A percentile compares a stretch with the other conserved stretches of the same genome.
Evolutionary conservation across 805 yeast species (phyloP).

Genomic region (Starmerella floricola): DNA sequence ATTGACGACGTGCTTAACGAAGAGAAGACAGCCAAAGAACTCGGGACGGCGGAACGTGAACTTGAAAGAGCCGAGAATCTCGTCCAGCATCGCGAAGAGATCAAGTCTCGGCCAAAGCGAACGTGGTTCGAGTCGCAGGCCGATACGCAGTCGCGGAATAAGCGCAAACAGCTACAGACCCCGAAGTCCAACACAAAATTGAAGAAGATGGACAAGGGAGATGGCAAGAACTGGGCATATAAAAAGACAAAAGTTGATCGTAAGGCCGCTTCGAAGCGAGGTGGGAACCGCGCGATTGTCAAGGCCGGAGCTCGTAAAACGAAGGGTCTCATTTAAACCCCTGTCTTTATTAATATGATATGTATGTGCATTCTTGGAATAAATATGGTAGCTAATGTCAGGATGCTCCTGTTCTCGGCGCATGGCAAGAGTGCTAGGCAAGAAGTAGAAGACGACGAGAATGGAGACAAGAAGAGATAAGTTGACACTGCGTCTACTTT

Average conservation of each 20-base stretch:
- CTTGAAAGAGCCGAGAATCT: constrained; percentile 73
- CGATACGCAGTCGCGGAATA: constrained; percentile 30
- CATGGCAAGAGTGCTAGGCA: too few species aligned
- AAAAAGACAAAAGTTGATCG: constrained; percentile 75
- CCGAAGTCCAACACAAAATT: constrained; percentile 45
- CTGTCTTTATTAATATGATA: too few species aligned
- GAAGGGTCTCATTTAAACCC: constrained; percentile 2
- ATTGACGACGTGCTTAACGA: constrained; percentile 72
- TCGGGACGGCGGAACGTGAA: constrained; percentile 83
- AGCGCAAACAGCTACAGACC: constrained; percentile 7
- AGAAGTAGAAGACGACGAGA: too few species aligned
- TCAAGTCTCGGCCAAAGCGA: constrained; percentile 79
- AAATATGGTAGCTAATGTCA: too few species aligned
- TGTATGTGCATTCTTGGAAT: too few species aligned
- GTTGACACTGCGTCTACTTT: constrained; percentile 7
- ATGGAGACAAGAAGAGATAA: too few species aligned
- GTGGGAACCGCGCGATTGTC: constrained; percentile 19
- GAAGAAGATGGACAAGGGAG: constrained; percentile 49
- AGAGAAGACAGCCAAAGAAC: constrained; percentile 79
- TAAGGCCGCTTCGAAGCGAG: constrained; percentile 19
- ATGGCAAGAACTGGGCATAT: constrained; percentile 48
- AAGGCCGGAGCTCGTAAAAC: constrained; percentile 19
- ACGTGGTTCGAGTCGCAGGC: constrained; percentile 72
- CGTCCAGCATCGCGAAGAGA: constrained; percentile 68
- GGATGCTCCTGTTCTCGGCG: too few species aligned